A percentile compares a stretch with the other conserved stretches of the same genome.
Conservation (phyloP, 768 basidiomycete species). For the Dictyophora rubrovolvata region DNA sequence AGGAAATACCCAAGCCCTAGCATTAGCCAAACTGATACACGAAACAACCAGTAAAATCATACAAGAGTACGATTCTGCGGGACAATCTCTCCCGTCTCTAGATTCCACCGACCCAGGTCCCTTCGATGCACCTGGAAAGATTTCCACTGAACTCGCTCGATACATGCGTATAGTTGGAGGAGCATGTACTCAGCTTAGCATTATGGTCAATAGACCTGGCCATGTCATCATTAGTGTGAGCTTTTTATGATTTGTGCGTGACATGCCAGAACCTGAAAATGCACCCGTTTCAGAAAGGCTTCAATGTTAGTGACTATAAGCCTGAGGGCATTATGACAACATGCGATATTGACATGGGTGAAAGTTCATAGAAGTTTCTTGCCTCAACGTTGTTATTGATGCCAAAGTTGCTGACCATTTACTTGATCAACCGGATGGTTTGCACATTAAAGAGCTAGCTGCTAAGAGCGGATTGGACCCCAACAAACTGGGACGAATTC, state of each 20-base stretch:
- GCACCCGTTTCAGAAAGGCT: no score
- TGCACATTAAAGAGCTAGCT: conserved; percentile 22
- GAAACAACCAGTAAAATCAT: conserved; percentile 13
- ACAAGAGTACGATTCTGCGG: conserved; percentile 22
- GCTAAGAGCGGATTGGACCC: conserved; percentile 15
- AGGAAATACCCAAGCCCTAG: no score
- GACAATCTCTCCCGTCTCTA: conserved; percentile 23
- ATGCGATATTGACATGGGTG: background rate
- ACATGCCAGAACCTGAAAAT: no score
- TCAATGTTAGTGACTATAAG: background rate
- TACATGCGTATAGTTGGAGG: conserved; percentile 12
- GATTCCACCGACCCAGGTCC: conserved; percentile 25
- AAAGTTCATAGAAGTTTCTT: conserved; percentile 11
- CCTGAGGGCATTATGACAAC: background rate
- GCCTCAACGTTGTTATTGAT: conserved; percentile 18
- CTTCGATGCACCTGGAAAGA: conserved; percentile 22
- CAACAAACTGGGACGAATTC: conserved; percentile 21
- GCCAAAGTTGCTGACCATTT: conserved; percentile 23
- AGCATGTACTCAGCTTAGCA: conserved; percentile 1
- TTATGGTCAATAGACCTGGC: background rate
- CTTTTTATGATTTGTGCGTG: no score
- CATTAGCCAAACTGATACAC: no score
- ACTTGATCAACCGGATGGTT: conserved; percentile 19
- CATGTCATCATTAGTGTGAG: background rate
- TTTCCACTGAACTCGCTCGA: background rate